A percentile compares a stretch with the other conserved stretches of the same genome.
phyloP scores from a whole-genome alignment of 2,329 filamentous ascomycete genomes.

The Stromatinia cepivora region DNA sequence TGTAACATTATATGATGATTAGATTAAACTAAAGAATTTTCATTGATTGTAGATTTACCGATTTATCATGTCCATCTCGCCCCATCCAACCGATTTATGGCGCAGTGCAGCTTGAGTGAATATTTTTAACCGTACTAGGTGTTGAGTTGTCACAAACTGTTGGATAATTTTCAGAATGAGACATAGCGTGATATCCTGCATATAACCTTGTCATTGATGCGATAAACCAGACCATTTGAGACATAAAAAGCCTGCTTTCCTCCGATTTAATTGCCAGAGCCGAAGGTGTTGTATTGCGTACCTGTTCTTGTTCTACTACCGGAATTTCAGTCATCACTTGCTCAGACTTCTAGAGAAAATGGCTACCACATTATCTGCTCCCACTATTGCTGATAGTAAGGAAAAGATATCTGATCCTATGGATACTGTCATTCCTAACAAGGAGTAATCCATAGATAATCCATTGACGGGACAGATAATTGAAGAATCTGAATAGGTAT shows the following conservation, averaged over 20 bases:
- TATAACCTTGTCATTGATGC: background rate
- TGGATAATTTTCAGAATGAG: background rate
- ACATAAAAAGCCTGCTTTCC: background rate
- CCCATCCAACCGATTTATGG: too few relatives aligned
- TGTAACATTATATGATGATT: too few relatives aligned
- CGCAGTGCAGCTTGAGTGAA: background rate
- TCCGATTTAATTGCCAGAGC: background rate
- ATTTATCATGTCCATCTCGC: background rate
- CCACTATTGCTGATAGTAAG: background rate
- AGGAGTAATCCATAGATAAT: too few relatives aligned
- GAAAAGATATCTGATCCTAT: slow-evolving; percentile 3
- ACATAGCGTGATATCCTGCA: background rate
- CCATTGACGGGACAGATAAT: too few relatives aligned
- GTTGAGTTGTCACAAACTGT: background rate
- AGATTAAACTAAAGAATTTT: background rate
- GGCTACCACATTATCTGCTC: background rate
- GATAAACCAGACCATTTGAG: background rate
- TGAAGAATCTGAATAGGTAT: too few relatives aligned
- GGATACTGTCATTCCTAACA: background rate
- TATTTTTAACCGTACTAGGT: background rate
- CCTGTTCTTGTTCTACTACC: background rate
- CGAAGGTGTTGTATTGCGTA: background rate
- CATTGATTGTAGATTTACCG: background rate
- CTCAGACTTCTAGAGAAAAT: background rate
- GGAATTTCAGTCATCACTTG: background rate